Base-by-base conservation (phyloP, 768 basidiomycete genomes). In the Leccinum subgranulosum region DNA sequence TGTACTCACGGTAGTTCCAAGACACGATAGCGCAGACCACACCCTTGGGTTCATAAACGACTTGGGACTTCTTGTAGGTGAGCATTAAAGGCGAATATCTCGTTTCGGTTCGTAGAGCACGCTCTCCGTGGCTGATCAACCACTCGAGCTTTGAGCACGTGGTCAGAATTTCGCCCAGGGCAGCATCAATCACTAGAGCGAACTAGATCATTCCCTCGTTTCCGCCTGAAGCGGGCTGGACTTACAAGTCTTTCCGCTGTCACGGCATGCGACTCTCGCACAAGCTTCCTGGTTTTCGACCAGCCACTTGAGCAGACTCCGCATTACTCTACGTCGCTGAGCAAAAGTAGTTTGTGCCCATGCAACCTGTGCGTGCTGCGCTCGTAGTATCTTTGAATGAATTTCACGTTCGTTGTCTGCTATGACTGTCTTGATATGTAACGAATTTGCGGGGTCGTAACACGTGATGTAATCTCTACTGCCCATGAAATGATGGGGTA, bases 131-230 rank as follows among this genome's bases (percentile, higher is more conserved):
- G 7, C 86, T 82, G 47, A 98, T 81, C 17, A 98, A 69, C 90
- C 90, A 98, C 62, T 96, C 90, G 74, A 98, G 77, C 71, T 99
- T 99, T 11, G 92, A 90, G 67, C 92, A 90, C 0, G 94, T 97
- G n/a, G 90, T 91, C 45, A 99, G 67, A 62, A 98, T 90, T 74
- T 99, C 97, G 34, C 97, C 97, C 41, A 99, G 79, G 2, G 91
- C 88, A 31, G 95, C 94, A 65, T 98, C 96, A 58, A 98, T 80
- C 70, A 95, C 95, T 97, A 52, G 25, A 58, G 12, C 4, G 34
- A 56, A 54, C 10, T 14, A 23, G n/a, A 52, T 60, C 36, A 59
- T 47, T 50, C 46, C 54, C 49, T 4, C 23, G 0, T 27, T 43
- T 43, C 25, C 43, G 41, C 17, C 31, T 50, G 29, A 50, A 55